These are phyloP conservation scores for Lumnitzera racemosa DNA, from an alignment of 345 rosid species.

Conservation along the genomic window DNA sequence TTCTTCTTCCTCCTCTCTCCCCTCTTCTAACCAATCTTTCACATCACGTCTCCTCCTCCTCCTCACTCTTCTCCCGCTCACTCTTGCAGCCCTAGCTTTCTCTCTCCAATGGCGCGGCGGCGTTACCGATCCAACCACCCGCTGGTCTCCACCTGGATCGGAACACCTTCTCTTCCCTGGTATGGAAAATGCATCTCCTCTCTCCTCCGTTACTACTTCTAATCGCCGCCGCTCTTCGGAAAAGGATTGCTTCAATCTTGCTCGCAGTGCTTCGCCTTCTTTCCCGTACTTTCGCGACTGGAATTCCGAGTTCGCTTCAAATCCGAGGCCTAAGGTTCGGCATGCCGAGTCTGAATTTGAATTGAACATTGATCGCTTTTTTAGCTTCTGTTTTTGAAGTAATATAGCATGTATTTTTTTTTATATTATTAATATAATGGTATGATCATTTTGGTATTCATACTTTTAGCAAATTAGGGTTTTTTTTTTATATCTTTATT, in stretches of 20 bases:
- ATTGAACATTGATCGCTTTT: neutral
- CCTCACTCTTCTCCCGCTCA: slow-evolving; percentile 72
- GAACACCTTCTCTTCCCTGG: slow-evolving; percentile 61
- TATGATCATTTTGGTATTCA: neutral
- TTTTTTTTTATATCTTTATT: neutral
- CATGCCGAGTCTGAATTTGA: neutral
- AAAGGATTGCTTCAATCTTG: slow-evolving; percentile 41
- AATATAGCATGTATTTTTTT: neutral
- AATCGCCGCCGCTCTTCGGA: slow-evolving; percentile 40
- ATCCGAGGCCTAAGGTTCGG: slow-evolving; percentile 57
- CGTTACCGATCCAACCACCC: slow-evolving; percentile 53
- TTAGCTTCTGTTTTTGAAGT: too few species aligned
- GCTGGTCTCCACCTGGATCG: slow-evolving; percentile 63
- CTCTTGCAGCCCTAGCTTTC: slow-evolving; percentile 85
- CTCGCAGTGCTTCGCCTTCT: slow-evolving; percentile 63
- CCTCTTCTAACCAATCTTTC: slow-evolving; percentile 23
- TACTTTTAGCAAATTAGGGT: neutral
- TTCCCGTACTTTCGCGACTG: slow-evolving; percentile 72
- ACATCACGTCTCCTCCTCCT: slow-evolving; percentile 63
- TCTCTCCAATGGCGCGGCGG: slow-evolving; percentile 91
- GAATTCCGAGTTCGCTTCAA: slow-evolving; percentile 56
- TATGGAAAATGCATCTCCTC: slow-evolving; percentile 68
- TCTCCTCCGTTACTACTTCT: slow-evolving; percentile 37
- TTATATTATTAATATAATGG: neutral
- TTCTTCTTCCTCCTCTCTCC: slow-evolving; percentile 28